A percentile compares a stretch with the other conserved stretches of the same genome.
phyloP scores from a whole-genome alignment of 2,329 filamentous ascomycete species.

The Cadophora malorum region DNA sequence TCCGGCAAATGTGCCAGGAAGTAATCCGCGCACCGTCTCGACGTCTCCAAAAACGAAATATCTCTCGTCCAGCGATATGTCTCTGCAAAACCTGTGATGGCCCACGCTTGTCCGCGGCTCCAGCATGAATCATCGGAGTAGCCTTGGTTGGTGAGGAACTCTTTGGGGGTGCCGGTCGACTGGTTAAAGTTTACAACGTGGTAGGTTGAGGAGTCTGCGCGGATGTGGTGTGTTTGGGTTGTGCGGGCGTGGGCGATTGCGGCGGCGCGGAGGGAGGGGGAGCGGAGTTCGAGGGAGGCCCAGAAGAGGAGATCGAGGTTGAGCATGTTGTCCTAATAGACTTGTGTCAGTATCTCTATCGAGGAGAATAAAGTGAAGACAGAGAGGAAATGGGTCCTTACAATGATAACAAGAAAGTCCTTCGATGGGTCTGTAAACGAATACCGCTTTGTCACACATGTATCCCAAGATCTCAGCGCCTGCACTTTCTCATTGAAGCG shows the following conservation, averaged over 20 bases:
- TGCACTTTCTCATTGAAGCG: no score
- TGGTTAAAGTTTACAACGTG: slow-evolving; percentile 57
- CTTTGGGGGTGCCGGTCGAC: slow-evolving; percentile 51
- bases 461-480: slow-evolving; percentile 52
- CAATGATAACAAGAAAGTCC: slow-evolving; percentile 51
- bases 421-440: slow-evolving; percentile 46
- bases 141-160: slow-evolving; percentile 56
- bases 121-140: slow-evolving; percentile 52
- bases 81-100: slow-evolving; percentile 54
- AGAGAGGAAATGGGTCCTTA: neutral
- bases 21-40: slow-evolving; percentile 52
- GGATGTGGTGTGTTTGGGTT: slow-evolving; percentile 50
- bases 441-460: slow-evolving; percentile 50
- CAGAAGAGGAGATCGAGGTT: slow-evolving; percentile 53
- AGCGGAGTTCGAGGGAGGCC: slow-evolving; percentile 46
- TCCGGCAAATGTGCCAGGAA: slow-evolving; percentile 50
- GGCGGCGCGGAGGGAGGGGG: slow-evolving; percentile 44
- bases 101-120: slow-evolving; percentile 57
- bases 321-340: slow-evolving; percentile 49
- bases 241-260: slow-evolving; percentile 51
- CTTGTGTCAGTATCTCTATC: neutral
- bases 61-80: slow-evolving; percentile 55
- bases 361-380: neutral
- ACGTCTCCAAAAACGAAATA: slow-evolving; percentile 50
- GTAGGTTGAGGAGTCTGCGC: slow-evolving; percentile 47